Evolutionary conservation across 495 filamentous ascomycete genomes (phyloP).

Genomic region (Xylaria sp.): DNA sequence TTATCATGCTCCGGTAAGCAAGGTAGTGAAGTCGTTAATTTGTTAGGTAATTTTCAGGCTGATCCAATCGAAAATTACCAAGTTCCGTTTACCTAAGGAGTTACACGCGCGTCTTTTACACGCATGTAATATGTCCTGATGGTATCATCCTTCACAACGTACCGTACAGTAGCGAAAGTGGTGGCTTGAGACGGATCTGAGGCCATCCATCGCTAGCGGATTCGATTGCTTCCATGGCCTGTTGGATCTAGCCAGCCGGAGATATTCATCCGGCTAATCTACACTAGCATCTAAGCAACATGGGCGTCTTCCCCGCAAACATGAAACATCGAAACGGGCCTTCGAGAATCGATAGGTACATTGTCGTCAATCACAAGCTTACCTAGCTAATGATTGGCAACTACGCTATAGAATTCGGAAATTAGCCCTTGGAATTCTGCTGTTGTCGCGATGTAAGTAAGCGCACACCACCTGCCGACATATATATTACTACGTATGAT

Average conservation of each 20-base stretch:
- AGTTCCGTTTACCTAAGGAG: too few species aligned
- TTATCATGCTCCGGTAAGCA: too few species aligned
- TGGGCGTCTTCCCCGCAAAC: slow-evolving; percentile 8
- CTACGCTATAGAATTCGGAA: slow-evolving; percentile 12
- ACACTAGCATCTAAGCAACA: background rate
- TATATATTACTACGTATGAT: too few species aligned
- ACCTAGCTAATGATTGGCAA: slow-evolving; percentile 3
- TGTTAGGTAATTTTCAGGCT: too few species aligned
- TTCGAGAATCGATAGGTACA: too few species aligned
- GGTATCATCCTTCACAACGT: background rate
- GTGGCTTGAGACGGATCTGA: slow-evolving; percentile 15
- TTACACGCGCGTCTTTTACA: too few species aligned
- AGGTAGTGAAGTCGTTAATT: too few species aligned
- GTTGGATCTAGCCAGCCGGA: slow-evolving; percentile 17
- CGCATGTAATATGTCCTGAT: too few species aligned
- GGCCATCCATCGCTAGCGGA: slow-evolving; percentile 8
- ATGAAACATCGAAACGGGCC: slow-evolving; percentile 25
- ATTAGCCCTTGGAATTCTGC: background rate
- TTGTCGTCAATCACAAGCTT: background rate
- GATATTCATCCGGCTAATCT: slow-evolving; percentile 18
- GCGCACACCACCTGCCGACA: too few species aligned
- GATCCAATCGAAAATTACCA: too few species aligned
- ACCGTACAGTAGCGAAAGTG: slow-evolving; percentile 6
- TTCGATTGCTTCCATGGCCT: background rate
- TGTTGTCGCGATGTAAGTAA: background rate